Base-by-base conservation (phyloP, 2,329 filamentous ascomycete species). In the Fusarium sp. region DNA sequence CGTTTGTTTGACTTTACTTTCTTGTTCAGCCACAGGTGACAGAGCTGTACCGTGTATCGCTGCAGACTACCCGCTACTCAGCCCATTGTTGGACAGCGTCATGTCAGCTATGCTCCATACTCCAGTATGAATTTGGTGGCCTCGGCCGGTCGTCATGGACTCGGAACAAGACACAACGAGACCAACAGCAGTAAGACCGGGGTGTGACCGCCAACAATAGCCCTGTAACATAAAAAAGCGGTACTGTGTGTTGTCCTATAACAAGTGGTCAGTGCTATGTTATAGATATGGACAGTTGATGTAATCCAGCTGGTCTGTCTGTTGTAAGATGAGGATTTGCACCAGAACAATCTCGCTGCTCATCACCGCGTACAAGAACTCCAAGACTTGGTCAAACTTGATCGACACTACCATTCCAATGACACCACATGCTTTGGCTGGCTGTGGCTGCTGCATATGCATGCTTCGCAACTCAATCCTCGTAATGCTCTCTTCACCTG, bases 371-470 rank as follows among this genome's bases (percentile, higher is more conserved):
- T 53, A 49, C 51, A 62, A 40, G 49, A 52, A 65, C 58, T 57
- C 45, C 53, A 67, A 71, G 69, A 59, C 62, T 51, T 69, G 71
- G 67, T 65, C 65, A 62, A 65, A 52, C 68, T 72, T 58, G 58
- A 49, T 61, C 47, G 52, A 30, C 45, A 38, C 59, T n/a, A 47
- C 34, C 62, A 72, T 72, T 58, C 47, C 45, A 38, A 66, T 32
- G 62, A n/a, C 45, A 67, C 57, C 27, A 49, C 52, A 58, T 58
- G 34, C 59, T 48, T 64, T 38, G 20, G 59, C 43, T 65, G 53
- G 34, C 49, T 57, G 60, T 64, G 44, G 44, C 51, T 65, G 40
- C 49, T 15, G 34, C 49, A 53, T 43, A 25, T 53, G 24, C 48
- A n/a, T 40, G 49, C 44, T 34, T 58, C 64, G 30, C 48, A 65